Conservation (phyloP, 371 early-diverging fungal species). For the Pancytospora epiphaga region DNA sequence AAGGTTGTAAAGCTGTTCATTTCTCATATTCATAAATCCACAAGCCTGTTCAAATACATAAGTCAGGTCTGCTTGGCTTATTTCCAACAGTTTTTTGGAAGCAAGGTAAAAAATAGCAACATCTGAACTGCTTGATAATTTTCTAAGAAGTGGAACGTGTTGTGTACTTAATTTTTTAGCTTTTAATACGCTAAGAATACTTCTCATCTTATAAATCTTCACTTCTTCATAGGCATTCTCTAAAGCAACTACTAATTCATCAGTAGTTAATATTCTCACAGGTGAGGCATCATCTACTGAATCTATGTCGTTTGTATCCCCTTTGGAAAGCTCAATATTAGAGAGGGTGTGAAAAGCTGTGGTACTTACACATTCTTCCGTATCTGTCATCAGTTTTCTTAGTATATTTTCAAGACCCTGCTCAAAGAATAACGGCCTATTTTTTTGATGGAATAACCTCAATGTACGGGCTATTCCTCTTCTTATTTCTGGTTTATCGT, state of each 20-base stretch:
- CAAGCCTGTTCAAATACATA: conserved; percentile 21
- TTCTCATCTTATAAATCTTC: neutral
- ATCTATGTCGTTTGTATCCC: neutral
- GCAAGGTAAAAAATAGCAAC: conserved; percentile 19
- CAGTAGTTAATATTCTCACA: neutral
- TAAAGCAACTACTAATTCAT: conserved; percentile 8
- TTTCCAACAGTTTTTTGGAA: neutral
- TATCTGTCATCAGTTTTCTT: neutral
- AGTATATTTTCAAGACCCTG: conserved; percentile 11
- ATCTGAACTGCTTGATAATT: neutral
- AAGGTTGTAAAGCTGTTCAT: conserved; percentile 40
- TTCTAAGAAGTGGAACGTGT: conserved; percentile 1
- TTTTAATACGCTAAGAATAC: conserved; percentile 18
- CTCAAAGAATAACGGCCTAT: conserved; percentile 17
- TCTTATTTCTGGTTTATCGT: conserved; percentile 1
- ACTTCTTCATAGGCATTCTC: neutral
- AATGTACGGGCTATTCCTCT: neutral
- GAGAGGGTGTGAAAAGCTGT: conserved; percentile 10
- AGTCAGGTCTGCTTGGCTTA: neutral
- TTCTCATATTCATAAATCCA: conserved; percentile 10
- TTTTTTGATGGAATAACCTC: conserved; percentile 6
- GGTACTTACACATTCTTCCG: conserved; percentile 9
- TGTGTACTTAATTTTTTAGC: neutral
- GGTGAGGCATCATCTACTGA: neutral
- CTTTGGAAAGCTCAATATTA: neutral